Evolutionary conservation across 1,284 basidiomycete species (phyloP), one percentile per base, ranked within the genome.

Genomic region (Tremellales sp.): DNA sequence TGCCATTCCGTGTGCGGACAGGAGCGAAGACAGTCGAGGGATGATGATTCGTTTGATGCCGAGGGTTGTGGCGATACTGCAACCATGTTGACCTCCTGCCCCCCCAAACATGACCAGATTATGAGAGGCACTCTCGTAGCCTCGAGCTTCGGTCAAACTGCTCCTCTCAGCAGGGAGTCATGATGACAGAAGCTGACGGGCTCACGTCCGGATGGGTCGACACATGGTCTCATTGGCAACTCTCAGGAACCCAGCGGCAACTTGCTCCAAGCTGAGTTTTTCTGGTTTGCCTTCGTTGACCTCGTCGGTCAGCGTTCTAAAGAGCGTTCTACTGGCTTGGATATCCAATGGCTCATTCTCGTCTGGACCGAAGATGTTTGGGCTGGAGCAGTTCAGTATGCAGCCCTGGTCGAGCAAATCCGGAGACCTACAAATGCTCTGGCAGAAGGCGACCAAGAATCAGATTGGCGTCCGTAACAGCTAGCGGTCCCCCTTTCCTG

Each of bases 311-410:
- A 78, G 59, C 18, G 63, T 50, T 16, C 68, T 59, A 50, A 79
- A 76, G 2, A 66, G 64, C 2, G 41, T 40, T 9, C 52, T 53
- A 25, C 66, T 70, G 0, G 66, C 70, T 13, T 69, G 68, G 13
- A 66, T 54, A 45, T 78, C 76, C 10, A 78, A 65, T 1, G 71
- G 72, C 48, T 76, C 61, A 53, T 77, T 60, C 51, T 78, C 76
- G 28, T 75, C 73, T 8, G 73, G 69, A 2, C 77, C 77, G 47
- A 78, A 79, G 48, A 62, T 61, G 45, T 56, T 59, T 8, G 60
- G 56, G 53, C 53, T 55, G 38, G 21, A 7, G 16, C 12, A 25
- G 9, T 8, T 43, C 14, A 44, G 48, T 27, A 21, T 25, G 25
- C 22, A 12, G 19, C 9, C 39, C 43, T 27, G 39, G 32, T 34